Evolutionary conservation across 2,329 filamentous ascomycete species (phyloP).

Genomic region (Apiospora rasikravindrae): DNA sequence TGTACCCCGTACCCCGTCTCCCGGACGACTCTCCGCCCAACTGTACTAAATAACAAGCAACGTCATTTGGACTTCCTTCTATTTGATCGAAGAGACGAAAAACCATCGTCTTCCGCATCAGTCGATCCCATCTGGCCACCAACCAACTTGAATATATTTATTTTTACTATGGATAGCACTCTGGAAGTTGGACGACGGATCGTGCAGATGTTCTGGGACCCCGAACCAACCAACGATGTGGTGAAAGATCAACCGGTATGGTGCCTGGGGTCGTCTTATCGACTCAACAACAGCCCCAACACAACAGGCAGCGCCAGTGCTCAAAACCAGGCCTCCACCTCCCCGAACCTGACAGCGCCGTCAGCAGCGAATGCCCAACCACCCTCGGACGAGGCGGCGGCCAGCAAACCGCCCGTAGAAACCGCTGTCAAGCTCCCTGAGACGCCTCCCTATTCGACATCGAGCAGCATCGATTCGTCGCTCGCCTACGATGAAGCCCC

Average conservation of each 20-base stretch:
- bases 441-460: constrained; percentile 54
- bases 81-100: not conserved
- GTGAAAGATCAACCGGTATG: constrained; percentile 74
- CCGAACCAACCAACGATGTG: constrained; percentile 81
- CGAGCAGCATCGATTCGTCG: constrained; percentile 59
- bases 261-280: constrained; percentile 71
- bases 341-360: not conserved
- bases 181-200: constrained; percentile 81
- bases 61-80: not conserved
- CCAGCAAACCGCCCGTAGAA: constrained; percentile 25
- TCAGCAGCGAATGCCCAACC: not conserved
- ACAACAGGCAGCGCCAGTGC: not conserved
- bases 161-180: constrained; percentile 44
- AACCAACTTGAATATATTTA: not conserved
- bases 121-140: not conserved
- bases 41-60: not conserved
- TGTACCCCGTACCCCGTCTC: not conserved
- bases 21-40: not conserved
- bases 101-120: not conserved
- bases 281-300: constrained; percentile 40
- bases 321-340: not conserved
- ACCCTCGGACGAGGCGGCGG: not conserved
- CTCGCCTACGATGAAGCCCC: constrained; percentile 53
- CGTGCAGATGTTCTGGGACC: constrained; percentile 92
- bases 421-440: constrained; percentile 42